These are phyloP conservation scores for Backusella parvicylindrica DNA, from an alignment of 192 early-diverging fungal species.

Conservation along the genomic window DNA sequence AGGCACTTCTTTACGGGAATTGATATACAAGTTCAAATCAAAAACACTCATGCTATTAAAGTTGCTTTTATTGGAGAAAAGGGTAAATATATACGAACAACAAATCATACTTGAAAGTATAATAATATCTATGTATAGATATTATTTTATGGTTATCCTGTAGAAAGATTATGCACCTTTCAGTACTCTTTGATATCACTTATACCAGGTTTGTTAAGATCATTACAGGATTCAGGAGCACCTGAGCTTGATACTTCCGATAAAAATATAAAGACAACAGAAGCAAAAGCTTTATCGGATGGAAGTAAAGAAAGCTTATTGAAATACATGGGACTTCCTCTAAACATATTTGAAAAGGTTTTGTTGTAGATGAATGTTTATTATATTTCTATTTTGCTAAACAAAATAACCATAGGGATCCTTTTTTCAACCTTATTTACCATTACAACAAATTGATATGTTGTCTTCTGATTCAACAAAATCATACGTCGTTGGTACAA, in stretches of 20 bases:
- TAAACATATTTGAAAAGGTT: constrained; percentile 57
- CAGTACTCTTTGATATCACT: constrained; percentile 76
- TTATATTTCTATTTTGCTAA: too few species aligned
- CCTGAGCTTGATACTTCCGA: constrained; percentile 39
- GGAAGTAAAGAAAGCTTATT: constrained; percentile 44
- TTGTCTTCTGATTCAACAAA: constrained; percentile 59
- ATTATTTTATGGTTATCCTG: constrained; percentile 80
- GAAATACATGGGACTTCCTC: constrained; percentile 55
- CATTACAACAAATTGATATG: constrained; percentile 81
- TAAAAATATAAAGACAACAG: constrained; percentile 1
- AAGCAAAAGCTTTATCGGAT: constrained; percentile 32
- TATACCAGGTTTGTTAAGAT: constrained; percentile 55
- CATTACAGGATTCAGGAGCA: constrained; percentile 46
- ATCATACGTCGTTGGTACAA: constrained; percentile 74
- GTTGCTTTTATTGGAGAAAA: constrained; percentile 69
- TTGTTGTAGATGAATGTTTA: constrained; percentile 3
- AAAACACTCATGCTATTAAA: constrained; percentile 77
- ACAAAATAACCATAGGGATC: constrained; percentile 44
- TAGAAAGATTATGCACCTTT: constrained; percentile 73
- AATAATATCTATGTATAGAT: constrained; percentile 37
- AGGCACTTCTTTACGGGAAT: constrained; percentile 69
- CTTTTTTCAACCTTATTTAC: constrained; percentile 82
- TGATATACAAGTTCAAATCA: constrained; percentile 69
- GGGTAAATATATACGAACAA: constrained; percentile 34
- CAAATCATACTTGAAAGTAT: not conserved